phyloP scores from a whole-genome alignment of 148 eudicot species.

The Dysphania ambrosioides region DNA sequence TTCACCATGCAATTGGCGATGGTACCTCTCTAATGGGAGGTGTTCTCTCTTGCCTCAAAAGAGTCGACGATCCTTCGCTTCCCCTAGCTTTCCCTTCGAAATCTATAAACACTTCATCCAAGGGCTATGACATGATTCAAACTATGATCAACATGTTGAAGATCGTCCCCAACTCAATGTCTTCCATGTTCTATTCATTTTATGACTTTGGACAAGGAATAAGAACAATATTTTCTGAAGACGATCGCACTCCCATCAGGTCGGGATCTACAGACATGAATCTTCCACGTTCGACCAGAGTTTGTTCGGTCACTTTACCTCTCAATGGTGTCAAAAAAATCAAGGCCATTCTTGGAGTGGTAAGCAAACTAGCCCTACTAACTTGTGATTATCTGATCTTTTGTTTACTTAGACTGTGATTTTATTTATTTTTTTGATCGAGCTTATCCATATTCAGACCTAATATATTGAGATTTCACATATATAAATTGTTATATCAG shows the following conservation, averaged over 20 bases:
- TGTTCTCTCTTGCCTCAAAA: conserved; percentile 12
- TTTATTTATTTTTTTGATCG: no score
- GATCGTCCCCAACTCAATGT: conserved; percentile 5
- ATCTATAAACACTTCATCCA: not conserved
- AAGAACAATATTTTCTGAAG: conserved; percentile 17
- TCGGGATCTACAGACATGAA: conserved; percentile 26
- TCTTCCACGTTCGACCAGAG: conserved; percentile 16
- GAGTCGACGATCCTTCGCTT: conserved; percentile 22
- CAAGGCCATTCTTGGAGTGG: conserved; percentile 41
- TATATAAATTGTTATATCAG: no score
- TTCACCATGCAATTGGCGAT: conserved; percentile 17
- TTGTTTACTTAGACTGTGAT: no score
- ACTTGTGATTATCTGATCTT: no score
- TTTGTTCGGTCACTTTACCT: conserved; percentile 24
- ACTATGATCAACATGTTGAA: not conserved
- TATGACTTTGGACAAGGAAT: conserved; percentile 27
- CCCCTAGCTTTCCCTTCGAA: conserved; percentile 21
- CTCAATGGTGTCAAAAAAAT: conserved; percentile 31
- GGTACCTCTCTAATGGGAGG: conserved; percentile 21
- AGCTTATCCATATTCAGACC: no score
- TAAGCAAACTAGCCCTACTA: conserved; percentile 10
- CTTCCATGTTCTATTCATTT: conserved; percentile 20
- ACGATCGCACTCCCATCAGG: conserved; percentile 34
- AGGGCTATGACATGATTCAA: no score
- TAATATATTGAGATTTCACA: no score